A percentile compares a stretch with the other conserved stretches of the same genome.
phyloP scores from a whole-genome alignment of 352 stramenopile species.

The Globisporangium lucens region DNA sequence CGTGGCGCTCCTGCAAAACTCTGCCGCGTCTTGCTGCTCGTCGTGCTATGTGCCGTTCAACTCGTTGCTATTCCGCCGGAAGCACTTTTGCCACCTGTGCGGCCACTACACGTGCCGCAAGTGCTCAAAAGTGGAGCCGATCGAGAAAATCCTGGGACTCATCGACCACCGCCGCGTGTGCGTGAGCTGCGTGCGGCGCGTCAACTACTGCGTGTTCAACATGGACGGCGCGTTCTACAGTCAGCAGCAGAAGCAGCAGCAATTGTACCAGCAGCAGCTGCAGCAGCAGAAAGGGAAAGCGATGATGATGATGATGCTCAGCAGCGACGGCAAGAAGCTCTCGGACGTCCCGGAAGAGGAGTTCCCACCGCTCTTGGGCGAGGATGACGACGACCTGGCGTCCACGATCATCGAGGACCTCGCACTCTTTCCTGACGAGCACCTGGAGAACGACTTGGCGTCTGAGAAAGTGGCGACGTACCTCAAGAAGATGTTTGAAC shows the following conservation, averaged over 20 bases:
- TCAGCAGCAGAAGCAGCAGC: slow-evolving; percentile 16
- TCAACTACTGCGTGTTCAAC: slow-evolving; percentile 53
- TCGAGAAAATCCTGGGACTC: slow-evolving; percentile 42
- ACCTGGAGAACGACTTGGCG: neutral
- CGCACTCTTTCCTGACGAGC: slow-evolving; percentile 16
- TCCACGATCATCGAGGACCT: slow-evolving; percentile 37
- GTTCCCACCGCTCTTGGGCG: slow-evolving; percentile 16
- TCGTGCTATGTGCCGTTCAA: slow-evolving; percentile 42
- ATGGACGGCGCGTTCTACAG: slow-evolving; percentile 16
- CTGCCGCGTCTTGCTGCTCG: slow-evolving; percentile 29
- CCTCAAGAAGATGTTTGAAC: slow-evolving; percentile 9
- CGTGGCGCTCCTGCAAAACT: slow-evolving; percentile 16
- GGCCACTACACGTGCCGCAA: slow-evolving; percentile 51
- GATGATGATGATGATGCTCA: slow-evolving; percentile 6
- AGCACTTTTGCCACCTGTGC: slow-evolving; percentile 56
- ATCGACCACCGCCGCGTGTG: slow-evolving; percentile 50
- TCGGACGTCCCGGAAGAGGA: slow-evolving; percentile 15
- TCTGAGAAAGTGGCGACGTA: slow-evolving; percentile 7
- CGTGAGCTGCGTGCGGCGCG: slow-evolving; percentile 37
- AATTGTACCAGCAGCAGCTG: neutral
- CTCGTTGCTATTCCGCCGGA: slow-evolving; percentile 40
- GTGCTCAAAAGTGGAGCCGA: slow-evolving; percentile 40
- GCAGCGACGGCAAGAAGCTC: slow-evolving; percentile 18
- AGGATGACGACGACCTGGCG: slow-evolving; percentile 29
- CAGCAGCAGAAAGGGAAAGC: neutral